Base-by-base conservation (phyloP, 257 asterid genomes). In the Jaltomata sinuosa region DNA sequence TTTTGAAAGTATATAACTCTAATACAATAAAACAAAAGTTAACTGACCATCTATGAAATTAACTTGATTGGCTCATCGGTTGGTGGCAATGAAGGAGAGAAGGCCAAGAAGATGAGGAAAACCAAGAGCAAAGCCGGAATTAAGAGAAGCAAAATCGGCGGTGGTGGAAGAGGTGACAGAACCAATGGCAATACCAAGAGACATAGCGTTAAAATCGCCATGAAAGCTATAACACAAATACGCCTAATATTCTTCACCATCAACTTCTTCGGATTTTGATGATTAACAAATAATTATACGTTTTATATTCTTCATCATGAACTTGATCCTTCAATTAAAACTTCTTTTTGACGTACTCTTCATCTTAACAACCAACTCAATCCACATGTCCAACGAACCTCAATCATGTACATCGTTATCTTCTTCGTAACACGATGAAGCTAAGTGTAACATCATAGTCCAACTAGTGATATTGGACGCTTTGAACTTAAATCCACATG, bases 131-230 rank as follows among this genome's bases (percentile, higher is more conserved):
- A 25, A 27, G 64, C 81, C 8, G 85, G 85, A 19, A 83, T 25
- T 1, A 83, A 59, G 68, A 83, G 81, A 45, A 68, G 29, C 38
- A 83, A 8, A 0, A 40, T 59, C 21, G 92, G 92, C 4, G 89
- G 92, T 1, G 93, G 92, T 0, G 91, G 89, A 18, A 89, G 90
- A 54, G 92, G 90, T 25, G 93, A 92, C 83, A 91, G 54, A 78
- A 87, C 16, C 6, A 80, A 9, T 76, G 81, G 61, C 25, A 76
- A 11, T 25, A 74, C 25, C 38, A 74, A 25, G 5, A 76, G 61
- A 47, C 61, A 47, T 47, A 27, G 3, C 5, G 81, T 76, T 76
- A 76, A 16, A 76, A 76, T 47, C 25, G 5, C 42, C 81, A 76
- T 76, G 25, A 47, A 47, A 14, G 36, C 25, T 27, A 76, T 27